Evolutionary conservation across 2,329 filamentous ascomycete species (phyloP), one percentile per base, ranked within the genome.

Genomic region (Hymenoscyphus occultus): DNA sequence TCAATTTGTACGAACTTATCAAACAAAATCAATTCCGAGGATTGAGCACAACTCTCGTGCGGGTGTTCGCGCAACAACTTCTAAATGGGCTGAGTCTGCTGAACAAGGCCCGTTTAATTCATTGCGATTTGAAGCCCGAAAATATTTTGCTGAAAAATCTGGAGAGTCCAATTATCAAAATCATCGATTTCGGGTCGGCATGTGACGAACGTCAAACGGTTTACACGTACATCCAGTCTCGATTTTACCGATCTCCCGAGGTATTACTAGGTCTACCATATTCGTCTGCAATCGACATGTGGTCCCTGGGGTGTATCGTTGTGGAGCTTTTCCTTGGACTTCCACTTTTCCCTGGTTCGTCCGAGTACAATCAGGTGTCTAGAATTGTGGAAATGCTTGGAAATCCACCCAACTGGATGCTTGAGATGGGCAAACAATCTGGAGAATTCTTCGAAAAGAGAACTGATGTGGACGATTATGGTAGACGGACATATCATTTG

Each of bases 21-120:
- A 99, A 99, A 81, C 95, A 99, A 78, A 99, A 99, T 76, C 95
- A 99, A 76, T 99, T 99, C 84, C 89, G 95, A 71, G 95, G 95
- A 63, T 81, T 99, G 69, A 98, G 95, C 80, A 99, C 95, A 28
- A 99, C 95, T 0, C 84, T 99, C 59, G 95, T 99, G 57, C 90
- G 95, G 65, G 95, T 99, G 22, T 99, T 99, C 78, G 95, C 95
- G 13, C 95, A 99, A 77, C 95, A 99, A 79, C 81, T 99, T 64
- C 84, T 99, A 68, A 98, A 96, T 73, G 95, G 94, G 2, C 81
- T 99, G 64, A 92, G 93, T 61, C 82, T 99, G 67, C 81, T 99
- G 69, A 97, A 97, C 80, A 99, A 98, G 80, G 95, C 95, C 39
- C 91, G 95, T 68, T 80, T 99, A 72, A 99, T 99, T 72, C 95